Evolutionary conservation across 1,284 basidiomycete species (phyloP).

Genomic region (Tilletia walkeri): DNA sequence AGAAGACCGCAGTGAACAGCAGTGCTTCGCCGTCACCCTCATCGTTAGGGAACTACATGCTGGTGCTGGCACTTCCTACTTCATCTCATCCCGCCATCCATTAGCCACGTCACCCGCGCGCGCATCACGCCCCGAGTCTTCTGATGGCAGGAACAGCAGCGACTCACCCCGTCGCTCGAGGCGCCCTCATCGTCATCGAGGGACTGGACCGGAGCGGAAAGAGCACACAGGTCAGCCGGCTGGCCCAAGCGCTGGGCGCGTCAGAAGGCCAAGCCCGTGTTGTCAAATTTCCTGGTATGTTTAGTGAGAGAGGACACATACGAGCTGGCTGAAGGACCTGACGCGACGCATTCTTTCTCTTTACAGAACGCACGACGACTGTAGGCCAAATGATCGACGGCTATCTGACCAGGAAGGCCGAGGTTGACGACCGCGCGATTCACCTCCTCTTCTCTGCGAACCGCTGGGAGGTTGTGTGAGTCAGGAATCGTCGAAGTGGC

Average conservation of each 20-base stretch:
- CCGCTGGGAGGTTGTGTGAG: conserved; percentile 88
- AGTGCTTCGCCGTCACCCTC: too few species aligned
- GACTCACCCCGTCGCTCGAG: conserved; percentile 25
- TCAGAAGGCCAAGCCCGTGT: conserved; percentile 3
- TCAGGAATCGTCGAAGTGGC: conserved; percentile 28
- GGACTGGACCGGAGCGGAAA: conserved; percentile 54
- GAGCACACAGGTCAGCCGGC: conserved; percentile 49
- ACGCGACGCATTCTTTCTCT: not conserved
- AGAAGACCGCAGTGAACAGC: too few species aligned
- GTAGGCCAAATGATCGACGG: conserved; percentile 92
- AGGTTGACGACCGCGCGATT: conserved; percentile 85
- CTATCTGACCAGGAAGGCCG: conserved; percentile 76
- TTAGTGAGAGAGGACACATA: too few species aligned
- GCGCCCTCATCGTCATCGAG: conserved; percentile 52
- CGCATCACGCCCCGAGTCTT: too few species aligned
- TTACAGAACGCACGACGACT: conserved; percentile 79
- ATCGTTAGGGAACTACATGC: too few species aligned
- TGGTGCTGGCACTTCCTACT: too few species aligned
- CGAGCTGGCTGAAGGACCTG: too few species aligned
- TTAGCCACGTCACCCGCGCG: too few species aligned
- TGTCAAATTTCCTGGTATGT: conserved; percentile 48
- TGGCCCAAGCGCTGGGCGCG: conserved; percentile 23
- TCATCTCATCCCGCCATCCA: too few species aligned
- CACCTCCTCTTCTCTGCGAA: conserved; percentile 96
- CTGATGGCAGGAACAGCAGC: not conserved